Conservation (phyloP, 2,329 filamentous ascomycete genomes). For the Curvularia sp. region DNA sequence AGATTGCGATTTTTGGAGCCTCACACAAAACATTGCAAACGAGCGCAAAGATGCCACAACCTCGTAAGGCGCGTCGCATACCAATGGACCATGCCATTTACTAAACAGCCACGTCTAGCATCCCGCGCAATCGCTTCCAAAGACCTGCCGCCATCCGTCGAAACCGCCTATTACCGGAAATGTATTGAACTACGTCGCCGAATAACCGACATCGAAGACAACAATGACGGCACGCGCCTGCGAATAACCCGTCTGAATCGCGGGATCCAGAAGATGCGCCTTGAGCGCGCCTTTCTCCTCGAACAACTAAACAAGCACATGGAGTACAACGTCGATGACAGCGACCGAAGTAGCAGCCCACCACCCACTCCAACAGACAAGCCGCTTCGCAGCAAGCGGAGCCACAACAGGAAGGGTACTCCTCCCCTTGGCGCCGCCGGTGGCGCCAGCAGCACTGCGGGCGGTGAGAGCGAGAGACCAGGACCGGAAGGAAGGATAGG, state of each 20-base stretch:
- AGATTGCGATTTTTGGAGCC: background rate
- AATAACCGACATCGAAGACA: conserved; percentile 87
- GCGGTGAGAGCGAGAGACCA: conserved; percentile 8
- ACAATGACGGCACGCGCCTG: conserved; percentile 82
- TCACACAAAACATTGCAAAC: background rate
- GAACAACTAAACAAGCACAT: conserved; percentile 58
- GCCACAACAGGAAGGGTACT: conserved; percentile 60
- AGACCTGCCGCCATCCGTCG: conserved; percentile 81
- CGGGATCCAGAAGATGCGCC: conserved; percentile 87
- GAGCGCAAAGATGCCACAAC: conserved; percentile 30
- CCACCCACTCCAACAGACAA: conserved; percentile 82
- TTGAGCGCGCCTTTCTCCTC: conserved; percentile 73
- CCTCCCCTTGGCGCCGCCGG: conserved; percentile 33
- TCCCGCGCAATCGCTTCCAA: conserved; percentile 44
- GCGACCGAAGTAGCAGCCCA: conserved; percentile 79
- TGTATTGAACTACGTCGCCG: conserved; percentile 93
- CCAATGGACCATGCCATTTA: background rate
- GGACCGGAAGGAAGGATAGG: conserved; percentile 6
- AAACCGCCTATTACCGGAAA: conserved; percentile 95
- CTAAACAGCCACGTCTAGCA: conserved; percentile 25
- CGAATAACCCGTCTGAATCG: conserved; percentile 81
- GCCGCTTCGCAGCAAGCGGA: conserved; percentile 75
- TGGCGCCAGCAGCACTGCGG: conserved; percentile 12
- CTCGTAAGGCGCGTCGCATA: conserved; percentile 25
- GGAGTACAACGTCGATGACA: conserved; percentile 63